A percentile compares a stretch with the other conserved stretches of the same genome.
Conservation (phyloP, 768 basidiomycete species). For the Russula dissimulans region DNA sequence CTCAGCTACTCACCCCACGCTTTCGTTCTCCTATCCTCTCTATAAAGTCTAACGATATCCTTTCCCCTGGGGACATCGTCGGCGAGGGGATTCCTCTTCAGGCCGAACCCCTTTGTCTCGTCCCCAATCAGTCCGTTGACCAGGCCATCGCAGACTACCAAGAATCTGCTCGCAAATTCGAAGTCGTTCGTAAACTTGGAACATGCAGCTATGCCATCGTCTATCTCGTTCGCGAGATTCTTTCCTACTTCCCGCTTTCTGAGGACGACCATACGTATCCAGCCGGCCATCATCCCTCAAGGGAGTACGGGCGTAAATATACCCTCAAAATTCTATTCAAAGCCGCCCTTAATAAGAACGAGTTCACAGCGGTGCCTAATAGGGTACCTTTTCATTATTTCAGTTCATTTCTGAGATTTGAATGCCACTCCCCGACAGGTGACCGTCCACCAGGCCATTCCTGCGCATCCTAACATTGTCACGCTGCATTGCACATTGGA, state of each 20-base stretch:
- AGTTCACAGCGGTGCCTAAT: slow-evolving; percentile 79
- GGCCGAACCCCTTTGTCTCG: slow-evolving; percentile 54
- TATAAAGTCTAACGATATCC: slow-evolving; percentile 8
- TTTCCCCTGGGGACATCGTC: slow-evolving; percentile 19
- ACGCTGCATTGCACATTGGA: slow-evolving; percentile 90
- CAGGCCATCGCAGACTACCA: slow-evolving; percentile 26
- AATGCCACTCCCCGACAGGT: slow-evolving; percentile 41
- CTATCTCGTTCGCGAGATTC: slow-evolving; percentile 77
- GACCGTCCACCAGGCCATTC: slow-evolving; percentile 89
- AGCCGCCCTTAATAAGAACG: slow-evolving; percentile 82
- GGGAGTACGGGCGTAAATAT: slow-evolving; percentile 64
- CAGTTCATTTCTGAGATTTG: slow-evolving; percentile 2
- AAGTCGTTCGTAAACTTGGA: slow-evolving; percentile 80
- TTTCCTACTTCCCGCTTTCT: slow-evolving; percentile 31
- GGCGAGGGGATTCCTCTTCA: slow-evolving; percentile 24
- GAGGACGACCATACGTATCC: slow-evolving; percentile 33
- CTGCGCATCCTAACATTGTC: slow-evolving; percentile 86
- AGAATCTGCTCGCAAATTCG: slow-evolving; percentile 57
- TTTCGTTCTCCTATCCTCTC: neutral
- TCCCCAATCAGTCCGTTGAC: slow-evolving; percentile 28
- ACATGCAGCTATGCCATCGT: slow-evolving; percentile 91
- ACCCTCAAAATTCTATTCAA: slow-evolving; percentile 98
- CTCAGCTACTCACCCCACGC: neutral
- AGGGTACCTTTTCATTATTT: slow-evolving; percentile 46
- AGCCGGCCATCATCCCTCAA: slow-evolving; percentile 35